Conservation (phyloP, 148 eudicot genomes). For the Rhododendron kiyosumense region DNA sequence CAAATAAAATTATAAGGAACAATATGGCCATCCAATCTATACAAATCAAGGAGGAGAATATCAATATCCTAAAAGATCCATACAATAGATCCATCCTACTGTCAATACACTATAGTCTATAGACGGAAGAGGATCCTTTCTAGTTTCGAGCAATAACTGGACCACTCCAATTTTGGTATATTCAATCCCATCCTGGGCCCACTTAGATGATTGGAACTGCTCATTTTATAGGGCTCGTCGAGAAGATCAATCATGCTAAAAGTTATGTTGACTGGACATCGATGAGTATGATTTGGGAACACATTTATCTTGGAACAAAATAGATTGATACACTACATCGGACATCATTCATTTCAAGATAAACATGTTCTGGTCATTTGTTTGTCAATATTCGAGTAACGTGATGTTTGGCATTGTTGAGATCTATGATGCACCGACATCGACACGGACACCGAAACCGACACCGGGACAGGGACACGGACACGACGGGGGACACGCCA, state of each 20-base stretch:
- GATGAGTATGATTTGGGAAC: not conserved
- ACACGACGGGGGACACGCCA: too few species aligned
- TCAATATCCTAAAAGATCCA: not conserved
- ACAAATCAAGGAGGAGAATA: not conserved
- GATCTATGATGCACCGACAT: too few species aligned
- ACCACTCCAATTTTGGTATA: not conserved
- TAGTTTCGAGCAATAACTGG: not conserved
- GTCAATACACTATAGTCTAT: not conserved
- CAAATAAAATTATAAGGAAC: not conserved
- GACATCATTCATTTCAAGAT: not conserved
- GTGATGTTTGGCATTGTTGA: not conserved
- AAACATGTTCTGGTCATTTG: not conserved
- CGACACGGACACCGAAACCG: too few species aligned
- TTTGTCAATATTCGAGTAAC: not conserved
- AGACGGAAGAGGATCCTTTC: not conserved
- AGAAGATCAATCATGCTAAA: not conserved
- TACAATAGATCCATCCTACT: not conserved
- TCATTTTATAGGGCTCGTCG: not conserved
- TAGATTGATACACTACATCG: not conserved
- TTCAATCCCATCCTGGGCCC: not conserved
- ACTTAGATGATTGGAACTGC: not conserved
- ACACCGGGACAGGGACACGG: too few species aligned
- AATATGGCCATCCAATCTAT: too few species aligned
- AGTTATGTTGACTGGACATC: too few species aligned
- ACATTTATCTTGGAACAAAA: not conserved